phyloP scores from a whole-genome alignment of 805 yeast genomes.

The Teunomyces kruisii region DNA sequence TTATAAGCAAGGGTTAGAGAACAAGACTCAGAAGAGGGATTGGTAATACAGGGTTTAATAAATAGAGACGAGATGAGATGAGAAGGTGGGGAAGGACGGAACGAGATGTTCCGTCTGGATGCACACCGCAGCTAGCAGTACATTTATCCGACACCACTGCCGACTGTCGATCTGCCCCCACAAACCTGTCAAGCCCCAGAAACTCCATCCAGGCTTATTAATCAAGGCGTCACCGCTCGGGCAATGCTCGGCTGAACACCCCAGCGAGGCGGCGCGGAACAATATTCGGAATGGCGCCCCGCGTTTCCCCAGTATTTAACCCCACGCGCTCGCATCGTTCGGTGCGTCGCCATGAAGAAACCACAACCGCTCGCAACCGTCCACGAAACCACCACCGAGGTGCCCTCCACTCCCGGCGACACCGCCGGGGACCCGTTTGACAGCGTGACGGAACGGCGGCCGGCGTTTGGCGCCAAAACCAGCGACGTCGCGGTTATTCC shows the following conservation, averaged over 20 bases:
- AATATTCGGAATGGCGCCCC: not conserved
- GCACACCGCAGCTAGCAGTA: too few relatives aligned
- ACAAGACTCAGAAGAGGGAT: too few relatives aligned
- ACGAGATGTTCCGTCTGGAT: not conserved
- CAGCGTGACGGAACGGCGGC: not conserved
- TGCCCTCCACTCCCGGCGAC: too few relatives aligned
- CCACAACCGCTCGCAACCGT: not conserved
- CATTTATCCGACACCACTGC: too few relatives aligned
- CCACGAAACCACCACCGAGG: not conserved
- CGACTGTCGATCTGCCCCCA: too few relatives aligned
- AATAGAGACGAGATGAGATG: too few relatives aligned
- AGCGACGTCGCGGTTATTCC: not conserved
- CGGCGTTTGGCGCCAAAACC: not conserved
- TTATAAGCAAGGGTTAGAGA: too few relatives aligned
- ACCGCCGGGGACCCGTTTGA: not conserved
- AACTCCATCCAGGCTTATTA: too few relatives aligned
- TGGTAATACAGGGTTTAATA: too few relatives aligned
- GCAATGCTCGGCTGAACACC: not conserved
- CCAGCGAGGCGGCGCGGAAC: not conserved
- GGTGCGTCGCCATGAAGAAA: not conserved
- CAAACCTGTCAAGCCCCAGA: too few relatives aligned
- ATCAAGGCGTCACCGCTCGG: too few relatives aligned
- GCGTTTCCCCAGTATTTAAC: not conserved
- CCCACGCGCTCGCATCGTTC: not conserved
- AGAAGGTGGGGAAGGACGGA: not conserved